Percentiles rank a stretch among this genome's conserved stretches.
Conservation (phyloP, 345 rosid genomes). For the Eucalyptus cloeziana region DNA sequence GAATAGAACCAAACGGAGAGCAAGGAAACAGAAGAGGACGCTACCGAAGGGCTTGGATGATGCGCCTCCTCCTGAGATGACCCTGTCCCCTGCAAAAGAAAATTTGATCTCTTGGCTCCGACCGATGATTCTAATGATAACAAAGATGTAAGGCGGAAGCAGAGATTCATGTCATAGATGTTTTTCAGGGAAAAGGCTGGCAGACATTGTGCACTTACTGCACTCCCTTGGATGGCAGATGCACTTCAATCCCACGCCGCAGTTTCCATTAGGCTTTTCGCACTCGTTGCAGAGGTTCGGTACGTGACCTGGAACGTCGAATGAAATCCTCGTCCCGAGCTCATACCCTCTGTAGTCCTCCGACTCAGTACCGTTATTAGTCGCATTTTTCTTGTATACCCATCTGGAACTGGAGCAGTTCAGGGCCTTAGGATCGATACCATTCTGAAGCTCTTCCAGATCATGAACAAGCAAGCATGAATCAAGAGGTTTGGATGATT, state of each 20-base stretch:
- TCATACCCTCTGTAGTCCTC: not conserved
- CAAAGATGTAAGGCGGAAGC: not conserved
- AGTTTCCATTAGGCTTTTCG: slow-evolving; percentile 44
- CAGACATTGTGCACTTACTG: slow-evolving; percentile 20
- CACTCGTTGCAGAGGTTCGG: slow-evolving; percentile 49
- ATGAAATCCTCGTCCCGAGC: slow-evolving; percentile 31
- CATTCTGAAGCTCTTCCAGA: slow-evolving; percentile 1
- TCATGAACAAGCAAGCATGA: slow-evolving; percentile 19
- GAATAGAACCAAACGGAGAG: not conserved
- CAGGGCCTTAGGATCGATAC: slow-evolving; percentile 25
- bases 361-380: not conserved
- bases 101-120: not conserved
- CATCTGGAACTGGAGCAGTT: slow-evolving; percentile 17
- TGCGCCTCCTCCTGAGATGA: slow-evolving; percentile 6
- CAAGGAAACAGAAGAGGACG: slow-evolving; percentile 1
- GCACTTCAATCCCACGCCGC: slow-evolving; percentile 56
- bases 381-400: slow-evolving; percentile 5
- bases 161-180: not conserved
- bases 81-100: slow-evolving; percentile 31
- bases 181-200: not conserved
- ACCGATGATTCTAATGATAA: not conserved
- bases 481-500: not conserved
- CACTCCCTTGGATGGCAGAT: slow-evolving; percentile 57
- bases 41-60: not conserved
- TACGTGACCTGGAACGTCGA: slow-evolving; percentile 46